These are phyloP conservation scores for Lentinula novae-zelandiae DNA, from an alignment of 1,284 basidiomycete species.

Conservation along the genomic window DNA sequence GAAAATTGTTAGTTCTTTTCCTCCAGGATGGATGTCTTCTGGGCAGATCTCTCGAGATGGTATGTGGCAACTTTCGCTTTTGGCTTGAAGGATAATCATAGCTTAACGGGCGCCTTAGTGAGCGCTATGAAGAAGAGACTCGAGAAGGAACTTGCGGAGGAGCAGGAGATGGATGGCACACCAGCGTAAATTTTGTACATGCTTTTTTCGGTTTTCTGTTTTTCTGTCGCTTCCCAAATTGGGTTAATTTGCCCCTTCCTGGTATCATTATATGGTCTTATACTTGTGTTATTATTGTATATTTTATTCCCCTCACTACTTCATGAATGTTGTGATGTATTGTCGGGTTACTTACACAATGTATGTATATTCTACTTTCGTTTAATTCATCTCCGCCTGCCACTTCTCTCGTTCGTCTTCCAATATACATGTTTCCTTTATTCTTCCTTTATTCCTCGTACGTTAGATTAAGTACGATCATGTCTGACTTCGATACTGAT, in stretches of 20 bases:
- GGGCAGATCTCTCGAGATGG: constrained; percentile 58
- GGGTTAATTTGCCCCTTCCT: not conserved
- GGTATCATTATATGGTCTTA: not conserved
- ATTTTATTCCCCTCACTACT: not conserved
- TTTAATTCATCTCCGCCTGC: not conserved
- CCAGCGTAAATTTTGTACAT: not conserved
- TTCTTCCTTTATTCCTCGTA: too few species aligned
- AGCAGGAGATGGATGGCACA: constrained; percentile 5
- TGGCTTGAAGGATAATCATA: not conserved
- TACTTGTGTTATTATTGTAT: not conserved
- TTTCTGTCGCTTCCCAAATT: not conserved
- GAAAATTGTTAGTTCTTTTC: constrained; percentile 75
- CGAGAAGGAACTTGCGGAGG: constrained; percentile 15
- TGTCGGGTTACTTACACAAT: not conserved
- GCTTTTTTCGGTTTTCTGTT: too few species aligned
- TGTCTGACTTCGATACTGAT: too few species aligned
- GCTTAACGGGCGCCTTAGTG: constrained; percentile 37
- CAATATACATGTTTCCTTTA: not conserved
- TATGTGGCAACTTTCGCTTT: constrained; percentile 21
- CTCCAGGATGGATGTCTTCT: constrained; percentile 69
- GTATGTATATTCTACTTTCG: not conserved
- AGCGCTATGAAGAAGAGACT: constrained; percentile 54
- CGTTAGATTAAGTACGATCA: too few species aligned
- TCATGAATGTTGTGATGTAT: not conserved
- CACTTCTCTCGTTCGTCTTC: not conserved